Percentiles rank a stretch among this genome's conserved stretches.
Conservation (phyloP, 108 stramenopile genomes). For the Skeletonema costatum region DNA sequence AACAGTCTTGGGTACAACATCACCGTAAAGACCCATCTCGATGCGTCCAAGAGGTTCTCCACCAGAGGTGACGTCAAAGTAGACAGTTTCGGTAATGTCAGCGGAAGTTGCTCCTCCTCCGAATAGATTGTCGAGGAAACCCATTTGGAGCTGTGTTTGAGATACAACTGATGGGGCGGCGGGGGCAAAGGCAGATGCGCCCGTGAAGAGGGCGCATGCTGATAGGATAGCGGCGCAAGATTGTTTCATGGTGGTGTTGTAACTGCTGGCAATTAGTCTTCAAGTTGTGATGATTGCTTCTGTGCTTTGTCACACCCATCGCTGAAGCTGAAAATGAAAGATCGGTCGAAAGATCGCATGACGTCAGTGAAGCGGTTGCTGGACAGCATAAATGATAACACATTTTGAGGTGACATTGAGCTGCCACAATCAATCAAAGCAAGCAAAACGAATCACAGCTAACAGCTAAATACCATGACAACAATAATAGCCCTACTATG, state of each 20-base stretch:
- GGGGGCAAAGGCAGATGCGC: neutral
- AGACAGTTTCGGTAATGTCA: conserved; percentile 89
- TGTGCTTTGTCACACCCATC: no score
- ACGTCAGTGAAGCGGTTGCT: no score
- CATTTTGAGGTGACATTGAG: no score
- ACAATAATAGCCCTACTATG: neutral
- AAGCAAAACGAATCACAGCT: no score
- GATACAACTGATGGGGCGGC: neutral
- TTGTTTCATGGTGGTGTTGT: neutral
- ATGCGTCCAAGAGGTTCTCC: conserved; percentile 76
- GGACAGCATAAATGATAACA: no score
- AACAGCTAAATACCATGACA: no score
- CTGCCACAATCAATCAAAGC: no score
- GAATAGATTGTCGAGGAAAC: conserved; percentile 45
- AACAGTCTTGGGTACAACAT: conserved; percentile 86
- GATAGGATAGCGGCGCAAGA: neutral
- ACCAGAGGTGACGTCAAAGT: conserved; percentile 86
- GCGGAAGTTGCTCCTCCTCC: conserved; percentile 61
- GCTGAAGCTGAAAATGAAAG: no score
- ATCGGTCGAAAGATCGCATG: no score
- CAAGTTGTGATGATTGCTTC: neutral
- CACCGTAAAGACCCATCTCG: conserved; percentile 92
- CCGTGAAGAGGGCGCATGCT: neutral
- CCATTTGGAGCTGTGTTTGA: conserved; percentile 10
- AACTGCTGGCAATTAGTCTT: no score